These are phyloP conservation scores for Phytophthora pistaciae DNA, from an alignment of 352 stramenopile species.

Conservation along the genomic window DNA sequence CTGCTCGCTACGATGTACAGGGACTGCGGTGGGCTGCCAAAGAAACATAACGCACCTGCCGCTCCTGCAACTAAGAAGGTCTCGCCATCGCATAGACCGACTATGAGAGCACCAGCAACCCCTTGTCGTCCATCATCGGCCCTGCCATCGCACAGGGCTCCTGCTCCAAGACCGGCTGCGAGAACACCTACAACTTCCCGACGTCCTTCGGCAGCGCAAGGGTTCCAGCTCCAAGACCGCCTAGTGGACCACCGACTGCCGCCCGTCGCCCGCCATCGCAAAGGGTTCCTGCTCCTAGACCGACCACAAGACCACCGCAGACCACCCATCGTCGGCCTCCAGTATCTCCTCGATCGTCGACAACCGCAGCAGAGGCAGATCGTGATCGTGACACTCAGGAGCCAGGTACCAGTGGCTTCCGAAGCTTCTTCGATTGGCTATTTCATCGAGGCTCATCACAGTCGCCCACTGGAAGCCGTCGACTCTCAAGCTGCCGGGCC, in stretches of 20 bases:
- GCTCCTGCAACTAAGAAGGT: conserved; percentile 5
- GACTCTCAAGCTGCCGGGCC: conserved; percentile 21
- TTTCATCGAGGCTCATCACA: conserved; percentile 6
- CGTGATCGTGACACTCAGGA: conserved; percentile 2
- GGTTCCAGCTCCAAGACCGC: neutral
- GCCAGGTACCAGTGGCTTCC: neutral
- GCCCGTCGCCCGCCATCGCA: neutral
- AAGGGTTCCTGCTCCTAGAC: neutral
- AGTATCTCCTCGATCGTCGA: neutral
- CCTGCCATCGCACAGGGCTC: neutral
- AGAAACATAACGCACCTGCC: neutral
- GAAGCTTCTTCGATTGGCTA: conserved; percentile 27
- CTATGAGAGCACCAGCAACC: neutral
- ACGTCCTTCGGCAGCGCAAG: neutral
- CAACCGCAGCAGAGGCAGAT: neutral
- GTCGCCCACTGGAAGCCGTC: conserved; percentile 8
- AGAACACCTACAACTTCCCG: neutral
- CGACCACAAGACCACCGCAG: neutral
- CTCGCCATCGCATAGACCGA: neutral
- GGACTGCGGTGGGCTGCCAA: conserved; percentile 23
- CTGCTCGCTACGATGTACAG: conserved; percentile 47
- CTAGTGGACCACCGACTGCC: neutral
- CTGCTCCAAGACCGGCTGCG: neutral
- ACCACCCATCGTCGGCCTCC: neutral
- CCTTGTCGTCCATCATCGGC: neutral